Evolutionary conservation across 2,329 filamentous ascomycete genomes (phyloP).

Genomic region (Calonectria naviculata): DNA sequence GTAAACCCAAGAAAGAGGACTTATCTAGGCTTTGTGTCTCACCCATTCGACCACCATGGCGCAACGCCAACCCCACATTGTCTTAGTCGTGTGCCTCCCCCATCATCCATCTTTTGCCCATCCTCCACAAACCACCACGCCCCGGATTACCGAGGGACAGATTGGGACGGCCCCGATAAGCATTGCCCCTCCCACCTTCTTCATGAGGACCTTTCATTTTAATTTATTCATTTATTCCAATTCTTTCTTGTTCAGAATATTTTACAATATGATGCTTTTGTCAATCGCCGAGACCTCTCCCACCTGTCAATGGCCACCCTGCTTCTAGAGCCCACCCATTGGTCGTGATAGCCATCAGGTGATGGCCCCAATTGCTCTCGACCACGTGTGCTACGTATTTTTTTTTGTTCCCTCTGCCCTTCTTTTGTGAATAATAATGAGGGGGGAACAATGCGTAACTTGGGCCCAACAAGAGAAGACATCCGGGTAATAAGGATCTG

Average conservation of each 20-base stretch:
- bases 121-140: neutral
- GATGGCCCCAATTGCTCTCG: conserved; percentile 8
- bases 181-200: neutral
- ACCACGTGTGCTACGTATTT: conserved; percentile 8
- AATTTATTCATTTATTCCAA: too few species aligned
- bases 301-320: neutral
- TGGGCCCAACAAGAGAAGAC: neutral
- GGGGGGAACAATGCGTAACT: neutral
- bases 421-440: neutral
- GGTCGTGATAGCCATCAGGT: neutral
- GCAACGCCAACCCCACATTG: conserved; percentile 12
- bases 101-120: neutral
- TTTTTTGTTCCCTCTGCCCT: neutral
- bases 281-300: neutral
- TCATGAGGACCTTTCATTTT: too few species aligned
- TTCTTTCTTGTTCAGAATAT: too few species aligned
- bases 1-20: neutral
- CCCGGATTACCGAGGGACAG: neutral
- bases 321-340: neutral
- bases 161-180: neutral
- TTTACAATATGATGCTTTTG: neutral
- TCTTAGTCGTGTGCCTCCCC: conserved; percentile 4
- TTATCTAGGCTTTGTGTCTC: conserved; percentile 7
- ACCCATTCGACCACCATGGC: neutral
- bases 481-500: neutral